Evolutionary conservation across 441 rosid species (phyloP).

Genomic region (Capsella rubella): DNA sequence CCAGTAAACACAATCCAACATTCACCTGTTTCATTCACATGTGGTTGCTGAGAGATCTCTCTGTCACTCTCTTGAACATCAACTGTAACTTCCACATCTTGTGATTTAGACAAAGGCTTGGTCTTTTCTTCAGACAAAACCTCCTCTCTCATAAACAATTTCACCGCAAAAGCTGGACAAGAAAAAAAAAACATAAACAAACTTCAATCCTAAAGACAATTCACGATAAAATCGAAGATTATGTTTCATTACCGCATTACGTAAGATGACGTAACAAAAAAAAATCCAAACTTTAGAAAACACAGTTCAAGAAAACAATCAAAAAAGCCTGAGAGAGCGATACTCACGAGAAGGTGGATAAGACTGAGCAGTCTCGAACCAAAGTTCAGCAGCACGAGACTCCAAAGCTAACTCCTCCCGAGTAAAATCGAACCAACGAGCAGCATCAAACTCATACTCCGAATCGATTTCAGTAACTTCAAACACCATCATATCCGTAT

Average conservation of each 20-base stretch:
- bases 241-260: slow-evolving; percentile 18
- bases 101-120: slow-evolving; percentile 52
- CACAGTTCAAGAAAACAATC: background rate
- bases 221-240: background rate
- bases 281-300: background rate
- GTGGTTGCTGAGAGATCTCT: slow-evolving; percentile 34
- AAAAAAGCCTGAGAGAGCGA: background rate
- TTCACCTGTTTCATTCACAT: slow-evolving; percentile 49
- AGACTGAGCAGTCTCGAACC: slow-evolving; percentile 72
- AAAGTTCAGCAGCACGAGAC: slow-evolving; percentile 71
- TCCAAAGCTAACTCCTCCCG: slow-evolving; percentile 66
- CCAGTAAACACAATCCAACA: background rate
- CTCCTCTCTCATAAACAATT: slow-evolving; percentile 62
- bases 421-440: slow-evolving; percentile 77
- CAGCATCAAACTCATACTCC: slow-evolving; percentile 89
- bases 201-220: background rate
- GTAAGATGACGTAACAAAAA: slow-evolving; percentile 21
- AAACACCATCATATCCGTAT: slow-evolving; percentile 59
- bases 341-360: slow-evolving; percentile 91
- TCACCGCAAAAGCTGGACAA: slow-evolving; percentile 65
- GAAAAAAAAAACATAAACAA: background rate
- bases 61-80: slow-evolving; percentile 43
- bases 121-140: slow-evolving; percentile 50
- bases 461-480: slow-evolving; percentile 76
- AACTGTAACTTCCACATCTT: slow-evolving; percentile 41